Percentiles rank a stretch among this genome's conserved stretches.
Evolutionary conservation across 108 stramenopile species (phyloP).

Genomic region (Pseudonitzschia multiseries): DNA sequence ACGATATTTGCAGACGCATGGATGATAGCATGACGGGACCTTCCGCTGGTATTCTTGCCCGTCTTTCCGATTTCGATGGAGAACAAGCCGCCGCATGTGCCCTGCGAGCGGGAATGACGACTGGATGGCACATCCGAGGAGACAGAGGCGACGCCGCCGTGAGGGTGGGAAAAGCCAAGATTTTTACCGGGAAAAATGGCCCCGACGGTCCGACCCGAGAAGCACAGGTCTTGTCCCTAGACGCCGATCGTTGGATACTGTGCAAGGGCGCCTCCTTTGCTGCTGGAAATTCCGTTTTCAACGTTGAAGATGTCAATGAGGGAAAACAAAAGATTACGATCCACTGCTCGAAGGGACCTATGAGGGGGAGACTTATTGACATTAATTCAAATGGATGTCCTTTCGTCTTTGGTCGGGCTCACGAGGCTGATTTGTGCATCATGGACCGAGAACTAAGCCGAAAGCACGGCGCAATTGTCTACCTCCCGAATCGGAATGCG

Average conservation of each 20-base stretch:
- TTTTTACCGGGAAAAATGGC: constrained; percentile 50
- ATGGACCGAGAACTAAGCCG: constrained; percentile 89
- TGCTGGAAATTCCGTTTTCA: constrained; percentile 89
- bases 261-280: constrained; percentile 85
- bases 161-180: constrained; percentile 85
- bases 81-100: constrained; percentile 78
- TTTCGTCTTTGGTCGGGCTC: constrained; percentile 87
- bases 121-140: constrained; percentile 85
- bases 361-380: constrained; percentile 85
- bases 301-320: constrained; percentile 83
- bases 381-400: constrained; percentile 73
- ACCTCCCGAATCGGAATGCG: constrained; percentile 44
- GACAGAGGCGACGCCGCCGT: constrained; percentile 88
- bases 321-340: constrained; percentile 84
- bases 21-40: constrained; percentile 89
- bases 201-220: constrained; percentile 51
- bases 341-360: constrained; percentile 87
- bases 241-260: constrained; percentile 87
- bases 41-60: constrained; percentile 69
- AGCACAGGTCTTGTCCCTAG: constrained; percentile 74
- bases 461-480: constrained; percentile 83
- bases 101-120: constrained; percentile 76
- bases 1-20: constrained; percentile 87
- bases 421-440: constrained; percentile 88
- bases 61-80: constrained; percentile 73